Base-by-base conservation (phyloP, 1,139 yeast species). In the Sugiyamaella neomexicana region DNA sequence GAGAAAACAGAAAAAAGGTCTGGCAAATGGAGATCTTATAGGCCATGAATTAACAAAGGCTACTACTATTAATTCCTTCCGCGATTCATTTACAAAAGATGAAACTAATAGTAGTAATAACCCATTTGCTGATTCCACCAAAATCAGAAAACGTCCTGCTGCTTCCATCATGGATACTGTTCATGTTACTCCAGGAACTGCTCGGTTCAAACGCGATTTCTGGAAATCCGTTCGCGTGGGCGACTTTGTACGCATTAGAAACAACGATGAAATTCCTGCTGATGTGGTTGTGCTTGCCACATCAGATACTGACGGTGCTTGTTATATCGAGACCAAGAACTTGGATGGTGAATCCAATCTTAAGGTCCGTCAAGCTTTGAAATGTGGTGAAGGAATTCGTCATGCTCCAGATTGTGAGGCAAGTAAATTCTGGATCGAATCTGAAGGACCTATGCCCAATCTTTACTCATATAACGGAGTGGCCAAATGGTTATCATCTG, bases 291-390 rank as follows among this genome's bases (percentile, higher is more conserved):
- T 91, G 31, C 67, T 93, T 44, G 81, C 96, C 1, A 84, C 96
- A 0, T 86, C 96, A 0, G 97, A 91, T 68, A 70, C 79, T 1
- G 98, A 93, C 67, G 96, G 96, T 42, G 90, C 86, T 46, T 91
- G 98, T 72, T 91, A 85, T 66, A 84, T 91, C 42, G 98, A 93
- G 71, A 93, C 99, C 1, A 91, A 90, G 66, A 93, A 93, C 69
- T 78, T 93, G 64, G 98, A 93, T 72, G 99, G 99, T 69, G 99
- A 93, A 72, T 89, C 98, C 4, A 93, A 93, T 68, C 78, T 93
- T 68, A 93, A 93, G 70, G 82, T 83, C 49, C 86, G 89, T 58
- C 85, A 82, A 60, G 84, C 95, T 12, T 73, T 93, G 54, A 80
- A 82, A 56, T 82, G 89, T 63, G 90, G 95, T 25, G 80, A 82